Evolutionary conservation across 2,329 filamentous ascomycete genomes (phyloP), one percentile per base, ranked within the genome.

Genomic region (Exophiala oligosperma): DNA sequence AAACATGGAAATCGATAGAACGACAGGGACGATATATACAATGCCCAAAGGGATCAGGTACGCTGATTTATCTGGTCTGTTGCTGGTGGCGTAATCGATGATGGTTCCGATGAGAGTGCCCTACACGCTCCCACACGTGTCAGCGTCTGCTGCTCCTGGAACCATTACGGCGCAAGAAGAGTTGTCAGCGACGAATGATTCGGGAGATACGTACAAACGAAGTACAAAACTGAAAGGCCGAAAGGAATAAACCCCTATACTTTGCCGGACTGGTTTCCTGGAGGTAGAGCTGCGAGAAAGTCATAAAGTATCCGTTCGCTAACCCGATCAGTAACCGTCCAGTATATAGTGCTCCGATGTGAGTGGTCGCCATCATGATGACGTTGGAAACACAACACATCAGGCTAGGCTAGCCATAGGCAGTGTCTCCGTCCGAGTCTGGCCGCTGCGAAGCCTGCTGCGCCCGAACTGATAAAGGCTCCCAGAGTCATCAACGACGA

Each of bases 271-370:
- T n/a, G 17, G 64, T 66, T 64, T 75, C 74, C 63, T 81, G 79
- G n/a, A 81, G 73, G 61, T 79, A 80, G 0, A 81, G 67, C 54
- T 80, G 78, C 1, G 76, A 74, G 60, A 78, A 83, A 1, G 79
- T 82, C 80, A 83, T 81, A 66, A 83, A 78, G 63, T 81, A 78
- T 1, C 81, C 81, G 62, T 84, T 84, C 5, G 80, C 79, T 2
- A 84, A 57, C 1, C 82, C 82, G 53, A 84, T 80, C 7, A 84
- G 67, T 2, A 84, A 68, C 26, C 82, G 77, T 9, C 80, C 82
- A 26, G 76, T 74, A 55, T 85, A 84, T 7, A 85, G 76, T 0
- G 76, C 80, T 28, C 74, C 79, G 38, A 85, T 82, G 52, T 72
- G 67, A 4, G 73, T 76, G 0, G 80, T 83, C 2, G 77, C 74